phyloP scores from a whole-genome alignment of 352 stramenopile genomes.

The Phytophthora boehmeriae region DNA sequence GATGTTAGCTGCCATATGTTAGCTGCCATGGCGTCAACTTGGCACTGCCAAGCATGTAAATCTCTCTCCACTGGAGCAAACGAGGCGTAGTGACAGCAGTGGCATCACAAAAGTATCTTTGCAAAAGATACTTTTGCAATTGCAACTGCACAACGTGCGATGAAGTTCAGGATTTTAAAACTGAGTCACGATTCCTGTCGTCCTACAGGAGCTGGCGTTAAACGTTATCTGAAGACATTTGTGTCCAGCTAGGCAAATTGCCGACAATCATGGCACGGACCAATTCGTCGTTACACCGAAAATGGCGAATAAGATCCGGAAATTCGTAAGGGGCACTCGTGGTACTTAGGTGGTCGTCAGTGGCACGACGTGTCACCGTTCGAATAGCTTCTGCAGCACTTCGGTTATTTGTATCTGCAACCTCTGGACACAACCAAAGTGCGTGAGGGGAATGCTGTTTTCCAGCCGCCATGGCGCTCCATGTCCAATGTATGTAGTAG shows the following conservation, averaged over 20 bases:
- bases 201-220: neutral
- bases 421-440: too few relatives aligned
- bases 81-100: neutral
- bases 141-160: neutral
- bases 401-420: too few relatives aligned
- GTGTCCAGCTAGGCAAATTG: neutral
- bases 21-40: too few relatives aligned
- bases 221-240: neutral
- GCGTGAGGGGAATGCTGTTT: neutral
- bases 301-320: constrained; percentile 17
- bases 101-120: neutral
- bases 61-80: too few relatives aligned
- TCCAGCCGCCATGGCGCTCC: neutral
- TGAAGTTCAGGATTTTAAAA: neutral
- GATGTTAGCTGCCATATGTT: neutral
- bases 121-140: constrained; percentile 5
- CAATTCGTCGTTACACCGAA: constrained; percentile 1
- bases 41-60: too few relatives aligned
- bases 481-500: too few relatives aligned
- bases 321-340: neutral
- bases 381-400: too few relatives aligned
- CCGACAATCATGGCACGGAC: too few relatives aligned
- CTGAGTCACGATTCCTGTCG: too few relatives aligned
- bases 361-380: too few relatives aligned
- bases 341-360: constrained; percentile 21